Base-by-base conservation (phyloP, 345 rosid genomes). In the Populus tremula region DNA sequence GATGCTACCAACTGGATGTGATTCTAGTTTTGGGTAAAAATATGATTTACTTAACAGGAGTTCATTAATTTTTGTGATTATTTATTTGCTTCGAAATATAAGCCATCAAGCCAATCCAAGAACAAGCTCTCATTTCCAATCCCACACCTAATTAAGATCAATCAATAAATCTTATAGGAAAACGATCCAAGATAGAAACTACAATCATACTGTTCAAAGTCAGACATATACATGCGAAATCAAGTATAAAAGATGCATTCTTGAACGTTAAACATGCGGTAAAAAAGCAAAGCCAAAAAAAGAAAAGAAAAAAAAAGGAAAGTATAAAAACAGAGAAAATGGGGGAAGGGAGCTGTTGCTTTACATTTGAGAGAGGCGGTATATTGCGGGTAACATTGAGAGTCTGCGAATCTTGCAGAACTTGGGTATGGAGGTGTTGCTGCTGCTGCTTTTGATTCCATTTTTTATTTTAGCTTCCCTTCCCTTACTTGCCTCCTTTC, bases 381-480 rank as follows among this genome's bases (percentile, higher is more conserved):
- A 80, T 94, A 93, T 63, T 94, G 91, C 61, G 86, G 87, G 82
- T 78, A 93, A 78, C 98, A 93, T 17, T 77, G 90, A 49, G 95
- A 94, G 85, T 94, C 98, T 45, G 98, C 75, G 69, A 94, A 84
- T 80, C 97, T 90, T 9, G 92, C 93, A 14, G 98, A 93, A 75
- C 94, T 90, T 65, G 93, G 89, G 77, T 88, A 86, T 23, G 93
- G 84, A 84, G 89, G 86, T 73, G 89, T 47, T 69, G 87, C 85
- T 41, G 65, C 77, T 53, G 87, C 86, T 56, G 70, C 78, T 45
- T 67, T 39, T 35, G 90, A 82, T 27, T 82, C 86, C 92, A 85
- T 87, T 63, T 18, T 18, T 63, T 35, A 54, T 35, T 3, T 20
- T 17, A 20, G 33, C 39, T 41, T 31, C 54, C 64, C 6, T 41